Evolutionary conservation across 169 alveolate genomes (phyloP), one percentile per base, ranked within the genome.

Genomic region (Eimeria praecox): DNA sequence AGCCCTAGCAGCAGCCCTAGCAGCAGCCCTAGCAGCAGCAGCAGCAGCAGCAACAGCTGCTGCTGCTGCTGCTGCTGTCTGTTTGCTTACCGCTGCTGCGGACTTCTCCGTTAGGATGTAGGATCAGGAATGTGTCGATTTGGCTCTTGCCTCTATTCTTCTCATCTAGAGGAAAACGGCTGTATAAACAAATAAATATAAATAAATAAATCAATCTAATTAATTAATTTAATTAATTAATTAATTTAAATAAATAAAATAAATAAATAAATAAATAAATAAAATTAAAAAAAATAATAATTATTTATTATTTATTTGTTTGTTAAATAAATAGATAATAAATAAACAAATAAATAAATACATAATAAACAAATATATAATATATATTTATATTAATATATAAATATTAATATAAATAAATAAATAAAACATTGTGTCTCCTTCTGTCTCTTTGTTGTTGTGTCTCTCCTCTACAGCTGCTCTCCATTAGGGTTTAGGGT

Each of bases 121-220:
- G 66, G 77, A 52, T 46, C 91, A 83, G 24, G 20, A 83, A 83
- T 42, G 91, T 83, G 59, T 83, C 91, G n/a, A 83, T 54, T 14
- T 8, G 54, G 27, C 18, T 49, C 91, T 83, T 73, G 33, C 75
- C 75, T 16, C 4, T 40, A 40, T 83, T 83, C 75, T 83, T 83
- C 75, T 83, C 91, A 40, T 83, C 91, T 12, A 83, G 22, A 20
- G 91, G 75, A 83, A 83, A 83, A 8, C 91, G 91, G 30, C 91
- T 83, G 75, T 14, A 78, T 12, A 42, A 42, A 33, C 33, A 78
- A 20, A 78, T 0, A 54, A 24, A 83, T 46, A 46, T 35, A 20
- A n/a, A n/a, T n/a, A n/a, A n/a, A n/a, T n/a, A n/a, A n/a, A n/a
- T n/a, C n/a, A n/a, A n/a, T n/a, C n/a, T n/a, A n/a, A n/a, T n/a